These are phyloP conservation scores for Lithocarpus polystachyus DNA, from an alignment of 306 rosid genomes.

Conservation along the genomic window DNA sequence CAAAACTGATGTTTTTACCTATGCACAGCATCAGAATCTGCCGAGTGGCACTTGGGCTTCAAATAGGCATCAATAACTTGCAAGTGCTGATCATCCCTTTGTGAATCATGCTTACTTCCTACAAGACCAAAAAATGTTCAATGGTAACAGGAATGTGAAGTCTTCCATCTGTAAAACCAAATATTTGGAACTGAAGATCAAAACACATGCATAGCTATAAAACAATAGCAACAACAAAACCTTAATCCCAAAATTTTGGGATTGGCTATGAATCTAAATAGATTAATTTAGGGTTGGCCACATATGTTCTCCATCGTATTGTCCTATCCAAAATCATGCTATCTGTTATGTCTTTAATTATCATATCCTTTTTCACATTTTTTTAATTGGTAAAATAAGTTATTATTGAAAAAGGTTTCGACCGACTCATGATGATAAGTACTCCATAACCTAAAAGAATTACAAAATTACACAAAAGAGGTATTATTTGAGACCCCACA, in stretches of 20 bases:
- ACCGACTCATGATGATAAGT: too few relatives aligned
- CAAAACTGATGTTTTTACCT: constrained; percentile 30
- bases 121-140: constrained; percentile 23
- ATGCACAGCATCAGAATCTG: constrained; percentile 60
- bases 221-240: too few relatives aligned
- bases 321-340: too few relatives aligned
- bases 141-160: not conserved
- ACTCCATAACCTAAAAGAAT: too few relatives aligned
- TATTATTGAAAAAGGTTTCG: too few relatives aligned
- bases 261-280: too few relatives aligned
- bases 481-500: not conserved
- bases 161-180: not conserved
- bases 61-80: constrained; percentile 67
- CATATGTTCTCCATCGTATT: not conserved
- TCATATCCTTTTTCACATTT: too few relatives aligned
- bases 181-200: not conserved
- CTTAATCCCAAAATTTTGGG: too few relatives aligned
- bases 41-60: constrained; percentile 69
- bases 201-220: not conserved
- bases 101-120: constrained; percentile 38
- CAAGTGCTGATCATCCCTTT: constrained; percentile 27
- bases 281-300: not conserved
- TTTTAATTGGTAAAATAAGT: too few relatives aligned
- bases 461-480: too few relatives aligned
- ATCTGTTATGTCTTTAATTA: too few relatives aligned